These are phyloP conservation scores for Vigna radiata DNA, from an alignment of 306 rosid genomes.

Conservation along the genomic window DNA sequence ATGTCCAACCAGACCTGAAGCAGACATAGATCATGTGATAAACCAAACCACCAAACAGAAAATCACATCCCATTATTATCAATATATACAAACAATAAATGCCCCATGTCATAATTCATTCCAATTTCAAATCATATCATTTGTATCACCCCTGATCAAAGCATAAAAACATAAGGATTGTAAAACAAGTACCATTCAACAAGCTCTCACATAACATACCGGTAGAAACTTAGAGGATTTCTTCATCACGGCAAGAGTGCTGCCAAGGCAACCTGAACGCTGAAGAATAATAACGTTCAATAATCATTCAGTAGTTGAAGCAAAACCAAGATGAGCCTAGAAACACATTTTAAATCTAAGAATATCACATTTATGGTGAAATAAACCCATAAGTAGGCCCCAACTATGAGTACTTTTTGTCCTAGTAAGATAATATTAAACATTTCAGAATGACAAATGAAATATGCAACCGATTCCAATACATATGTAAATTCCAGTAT, in stretches of 20 bases:
- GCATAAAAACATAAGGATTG: slow-evolving; percentile 9
- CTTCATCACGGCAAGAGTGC: slow-evolving; percentile 94
- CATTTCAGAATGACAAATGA: slow-evolving; percentile 2
- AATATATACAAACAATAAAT: slow-evolving; percentile 9
- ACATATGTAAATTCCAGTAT: background rate
- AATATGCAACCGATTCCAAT: background rate
- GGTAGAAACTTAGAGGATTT: slow-evolving; percentile 86
- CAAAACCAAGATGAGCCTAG: slow-evolving; percentile 30
- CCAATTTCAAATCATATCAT: slow-evolving; percentile 15
- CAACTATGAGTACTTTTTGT: background rate
- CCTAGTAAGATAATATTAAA: slow-evolving; percentile 1
- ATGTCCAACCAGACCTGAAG: slow-evolving; percentile 8
- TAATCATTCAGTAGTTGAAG: slow-evolving; percentile 42
- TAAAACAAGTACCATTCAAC: slow-evolving; percentile 17
- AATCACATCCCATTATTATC: slow-evolving; percentile 27
- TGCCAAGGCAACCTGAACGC: slow-evolving; percentile 95
- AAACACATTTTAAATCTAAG: slow-evolving; percentile 26
- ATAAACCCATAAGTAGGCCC: background rate
- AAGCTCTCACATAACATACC: slow-evolving; percentile 54
- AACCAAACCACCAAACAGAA: slow-evolving; percentile 19
- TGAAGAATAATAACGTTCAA: slow-evolving; percentile 49
- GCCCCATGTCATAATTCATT: background rate
- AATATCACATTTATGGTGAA: slow-evolving; percentile 9
- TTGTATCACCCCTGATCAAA: slow-evolving; percentile 4
- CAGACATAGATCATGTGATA: slow-evolving; percentile 7